These are phyloP conservation scores for Globisporangium parvum DNA, from an alignment of 352 stramenopile genomes.

Conservation along the genomic window DNA sequence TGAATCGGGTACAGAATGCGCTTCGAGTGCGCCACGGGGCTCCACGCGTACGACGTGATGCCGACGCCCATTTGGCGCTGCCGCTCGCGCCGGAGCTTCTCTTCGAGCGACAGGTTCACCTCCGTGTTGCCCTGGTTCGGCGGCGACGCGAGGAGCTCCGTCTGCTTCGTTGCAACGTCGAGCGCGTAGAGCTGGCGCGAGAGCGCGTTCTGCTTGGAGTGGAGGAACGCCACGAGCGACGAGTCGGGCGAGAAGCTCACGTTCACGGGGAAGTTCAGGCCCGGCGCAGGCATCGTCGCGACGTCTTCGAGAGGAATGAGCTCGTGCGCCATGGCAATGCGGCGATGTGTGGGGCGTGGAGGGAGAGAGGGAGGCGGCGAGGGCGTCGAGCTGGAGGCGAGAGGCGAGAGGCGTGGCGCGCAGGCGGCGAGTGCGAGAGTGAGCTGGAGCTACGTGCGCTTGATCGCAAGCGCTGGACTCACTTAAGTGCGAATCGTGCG, in stretches of 20 bases:
- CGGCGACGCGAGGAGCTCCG: conserved; percentile 58
- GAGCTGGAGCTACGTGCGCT: background rate
- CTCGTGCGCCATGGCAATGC: conserved; percentile 12
- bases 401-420: background rate
- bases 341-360: background rate
- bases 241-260: conserved; percentile 84
- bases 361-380: background rate
- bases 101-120: conserved; percentile 81
- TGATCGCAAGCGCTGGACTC: no score
- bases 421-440: conserved; percentile 7
- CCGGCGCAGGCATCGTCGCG: conserved; percentile 80
- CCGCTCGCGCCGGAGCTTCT: conserved; percentile 89
- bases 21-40: conserved; percentile 42
- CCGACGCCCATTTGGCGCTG: conserved; percentile 89
- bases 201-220: conserved; percentile 74
- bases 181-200: conserved; percentile 82
- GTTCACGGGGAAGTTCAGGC: conserved; percentile 70
- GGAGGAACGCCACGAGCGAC: conserved; percentile 80
- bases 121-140: conserved; percentile 81
- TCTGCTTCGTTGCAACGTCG: conserved; percentile 47
- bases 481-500: background rate
- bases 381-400: background rate
- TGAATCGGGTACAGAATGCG: conserved; percentile 88
- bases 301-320: conserved; percentile 85
- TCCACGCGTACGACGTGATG: conserved; percentile 90